Evolutionary conservation across 2,329 filamentous ascomycete genomes (phyloP), one percentile per base, ranked within the genome.

Genomic region (Cytospora chrysosperma): DNA sequence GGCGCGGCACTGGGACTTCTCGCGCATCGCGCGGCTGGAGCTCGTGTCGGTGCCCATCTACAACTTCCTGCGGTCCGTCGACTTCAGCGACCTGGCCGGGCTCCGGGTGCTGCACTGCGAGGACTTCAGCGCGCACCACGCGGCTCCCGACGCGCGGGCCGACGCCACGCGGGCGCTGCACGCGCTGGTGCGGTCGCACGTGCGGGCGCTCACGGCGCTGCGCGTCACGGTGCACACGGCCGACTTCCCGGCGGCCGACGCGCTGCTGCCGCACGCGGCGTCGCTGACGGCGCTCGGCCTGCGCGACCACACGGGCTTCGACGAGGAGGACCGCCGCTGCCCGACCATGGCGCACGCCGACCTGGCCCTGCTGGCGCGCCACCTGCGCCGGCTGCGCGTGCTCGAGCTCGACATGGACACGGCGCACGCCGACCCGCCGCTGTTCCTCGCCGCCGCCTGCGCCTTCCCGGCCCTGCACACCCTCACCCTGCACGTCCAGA

Each of bases 401-500:
- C 75, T 82, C 6, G 81, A 83, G 69, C 66, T 83, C 12, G 81
- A 83, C 69, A 75, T 82, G 73, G 80, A 83, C 64, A 67, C 69
- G n/a, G 68, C 68, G 3, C 61, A 72, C 12, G 75, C 74, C 64
- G 74, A 76, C n/a, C 70, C 74, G 7, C 37, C 66, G 0, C 65
- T 69, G 10, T 81, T 82, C 65, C 71, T 83, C 7, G 65, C 67
- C 6, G 73, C 75, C 4, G 65, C 81, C 1, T 75, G 75, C 68
- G 65, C 63, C 3, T 82, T 82, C 59, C 74, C 72, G 4, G 68
- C 68, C 9, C 73, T 83, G 17, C 70, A 75, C 47, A 75, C 73
- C 0, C 71, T 83, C 24, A 77, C 73, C 0, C 66, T 83, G 17
- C 78, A 82, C 64, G 76, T 80, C 15, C 81, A 77, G 69, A 82